Percentiles rank a stretch among this genome's conserved stretches.
These are phyloP conservation scores for Brettanomyces anomalus DNA, from an alignment of 805 yeast genomes.

Conservation along the genomic window DNA sequence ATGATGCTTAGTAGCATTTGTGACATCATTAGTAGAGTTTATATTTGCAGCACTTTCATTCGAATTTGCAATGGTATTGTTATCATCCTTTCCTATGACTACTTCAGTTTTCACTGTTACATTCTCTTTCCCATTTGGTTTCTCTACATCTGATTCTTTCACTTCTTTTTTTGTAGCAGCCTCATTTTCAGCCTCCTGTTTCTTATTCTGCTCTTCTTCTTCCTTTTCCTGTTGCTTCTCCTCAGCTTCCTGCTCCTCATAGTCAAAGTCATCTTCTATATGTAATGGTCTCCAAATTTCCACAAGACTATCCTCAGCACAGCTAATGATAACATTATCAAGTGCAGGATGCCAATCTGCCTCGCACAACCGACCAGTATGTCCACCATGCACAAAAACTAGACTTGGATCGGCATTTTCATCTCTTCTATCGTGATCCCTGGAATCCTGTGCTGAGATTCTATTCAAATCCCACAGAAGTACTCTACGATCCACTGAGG, in stretches of 20 bases:
- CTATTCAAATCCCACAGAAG: slow-evolving; percentile 65
- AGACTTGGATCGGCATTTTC: slow-evolving; percentile 69
- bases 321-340: slow-evolving; percentile 50
- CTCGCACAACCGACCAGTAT: slow-evolving; percentile 60
- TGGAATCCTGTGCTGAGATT: slow-evolving; percentile 43
- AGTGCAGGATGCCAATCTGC: slow-evolving; percentile 58
- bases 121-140: not conserved
- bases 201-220: slow-evolving; percentile 24
- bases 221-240: slow-evolving; percentile 22
- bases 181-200: slow-evolving; percentile 22
- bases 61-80: too few species aligned
- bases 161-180: slow-evolving; percentile 1
- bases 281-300: slow-evolving; percentile 71
- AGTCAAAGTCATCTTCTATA: slow-evolving; percentile 29
- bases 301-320: slow-evolving; percentile 66
- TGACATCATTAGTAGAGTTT: too few species aligned
- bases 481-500: slow-evolving; percentile 59
- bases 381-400: slow-evolving; percentile 80
- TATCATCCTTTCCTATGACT: too few species aligned
- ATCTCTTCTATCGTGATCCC: slow-evolving; percentile 42
- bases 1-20: too few species aligned
- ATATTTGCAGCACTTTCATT: too few species aligned
- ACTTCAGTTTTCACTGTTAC: not conserved
- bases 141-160: not conserved
- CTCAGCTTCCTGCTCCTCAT: slow-evolving; percentile 33